These are phyloP conservation scores for Bolboschoenoplectus hybrid DNA, from an alignment of 202 grass and related monocot genomes.

Conservation along the genomic window DNA sequence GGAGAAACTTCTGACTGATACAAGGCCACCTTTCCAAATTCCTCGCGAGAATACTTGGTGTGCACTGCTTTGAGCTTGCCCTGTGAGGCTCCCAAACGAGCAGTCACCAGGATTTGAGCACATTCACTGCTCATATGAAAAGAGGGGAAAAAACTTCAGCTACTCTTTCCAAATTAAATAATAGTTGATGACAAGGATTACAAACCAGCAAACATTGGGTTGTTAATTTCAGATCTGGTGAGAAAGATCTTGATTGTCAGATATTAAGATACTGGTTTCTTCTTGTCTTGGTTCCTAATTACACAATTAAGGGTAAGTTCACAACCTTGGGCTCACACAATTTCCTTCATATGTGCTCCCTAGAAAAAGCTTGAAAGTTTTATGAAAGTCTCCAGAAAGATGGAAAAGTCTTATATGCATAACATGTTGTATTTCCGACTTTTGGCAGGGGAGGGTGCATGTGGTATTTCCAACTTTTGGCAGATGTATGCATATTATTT, in stretches of 20 bases:
- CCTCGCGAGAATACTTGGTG: slow-evolving; percentile 55
- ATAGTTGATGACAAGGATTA: neutral
- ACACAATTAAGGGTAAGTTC: neutral
- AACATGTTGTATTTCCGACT: neutral
- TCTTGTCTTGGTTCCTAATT: neutral
- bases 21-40: slow-evolving; percentile 52
- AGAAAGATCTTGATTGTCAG: neutral
- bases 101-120: slow-evolving; percentile 45
- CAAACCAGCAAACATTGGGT: neutral
- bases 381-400: neutral
- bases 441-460: neutral
- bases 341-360: neutral
- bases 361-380: neutral
- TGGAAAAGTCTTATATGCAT: neutral
- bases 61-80: slow-evolving; percentile 50
- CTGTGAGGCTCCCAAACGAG: slow-evolving; percentile 46
- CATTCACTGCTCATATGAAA: slow-evolving; percentile 53
- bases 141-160: neutral
- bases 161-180: neutral
- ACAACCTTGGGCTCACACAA: neutral
- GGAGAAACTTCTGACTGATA: slow-evolving; percentile 36
- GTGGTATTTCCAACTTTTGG: neutral
- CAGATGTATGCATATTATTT: neutral
- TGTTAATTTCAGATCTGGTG: neutral
- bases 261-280: neutral